Percentiles rank a stretch among this genome's conserved stretches.
Evolutionary conservation across 352 stramenopile species (phyloP).

Genomic region (Pilasporangium apinafurcum): DNA sequence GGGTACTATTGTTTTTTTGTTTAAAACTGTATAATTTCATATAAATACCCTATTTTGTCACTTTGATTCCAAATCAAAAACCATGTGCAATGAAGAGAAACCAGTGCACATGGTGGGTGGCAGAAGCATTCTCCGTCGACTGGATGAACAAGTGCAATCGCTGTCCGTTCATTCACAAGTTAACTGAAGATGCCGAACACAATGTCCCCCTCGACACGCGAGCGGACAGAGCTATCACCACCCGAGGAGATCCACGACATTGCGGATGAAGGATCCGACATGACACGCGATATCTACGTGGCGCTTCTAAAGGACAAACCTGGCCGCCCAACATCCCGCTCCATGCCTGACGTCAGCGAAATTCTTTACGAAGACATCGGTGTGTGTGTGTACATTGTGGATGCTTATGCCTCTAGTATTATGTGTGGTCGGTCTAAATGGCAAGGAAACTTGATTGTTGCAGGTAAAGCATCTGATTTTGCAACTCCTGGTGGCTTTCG

Average conservation of each 20-base stretch:
- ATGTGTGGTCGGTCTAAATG: too few relatives aligned
- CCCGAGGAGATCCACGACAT: conserved; percentile 42
- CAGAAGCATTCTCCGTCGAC: background rate
- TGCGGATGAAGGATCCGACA: conserved; percentile 48
- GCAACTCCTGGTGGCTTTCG: conserved; percentile 44
- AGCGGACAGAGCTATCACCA: too few relatives aligned
- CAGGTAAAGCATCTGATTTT: conserved; percentile 50
- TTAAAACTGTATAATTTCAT: too few relatives aligned
- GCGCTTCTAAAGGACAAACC: conserved; percentile 50
- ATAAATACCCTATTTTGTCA: too few relatives aligned
- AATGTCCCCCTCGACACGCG: too few relatives aligned
- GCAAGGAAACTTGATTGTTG: background rate
- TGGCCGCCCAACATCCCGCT: conserved; percentile 31
- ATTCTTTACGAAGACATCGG: conserved; percentile 52
- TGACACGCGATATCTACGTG: conserved; percentile 66
- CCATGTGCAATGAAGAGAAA: too few relatives aligned
- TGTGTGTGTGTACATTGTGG: conserved; percentile 2
- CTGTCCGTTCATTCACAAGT: background rate
- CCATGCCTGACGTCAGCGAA: conserved; percentile 44
- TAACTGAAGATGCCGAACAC: background rate
- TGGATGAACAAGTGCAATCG: background rate
- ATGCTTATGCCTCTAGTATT: too few relatives aligned
- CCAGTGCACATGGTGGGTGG: too few relatives aligned
- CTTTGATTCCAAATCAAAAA: too few relatives aligned
- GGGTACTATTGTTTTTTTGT: too few relatives aligned